These are phyloP conservation scores for Xylaria flabelliformis DNA, from an alignment of 495 filamentous ascomycete genomes.

Conservation along the genomic window DNA sequence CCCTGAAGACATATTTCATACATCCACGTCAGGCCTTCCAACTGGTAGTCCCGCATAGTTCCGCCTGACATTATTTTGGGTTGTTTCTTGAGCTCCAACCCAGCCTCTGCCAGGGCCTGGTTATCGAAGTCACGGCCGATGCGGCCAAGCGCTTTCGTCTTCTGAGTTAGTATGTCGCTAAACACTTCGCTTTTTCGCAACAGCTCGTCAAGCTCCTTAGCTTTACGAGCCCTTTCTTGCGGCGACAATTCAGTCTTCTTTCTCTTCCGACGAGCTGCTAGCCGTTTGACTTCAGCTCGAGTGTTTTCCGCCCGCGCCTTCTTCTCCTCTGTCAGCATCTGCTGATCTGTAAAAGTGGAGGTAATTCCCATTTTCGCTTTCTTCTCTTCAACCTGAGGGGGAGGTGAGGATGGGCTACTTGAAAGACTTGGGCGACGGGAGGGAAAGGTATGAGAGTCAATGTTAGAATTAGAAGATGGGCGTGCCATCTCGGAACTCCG, in stretches of 20 bases:
- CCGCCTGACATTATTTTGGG: conserved; percentile 85
- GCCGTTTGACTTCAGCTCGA: conserved; percentile 54
- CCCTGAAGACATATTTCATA: conserved; percentile 83
- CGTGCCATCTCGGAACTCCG: conserved; percentile 31
- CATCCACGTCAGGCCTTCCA: conserved; percentile 95
- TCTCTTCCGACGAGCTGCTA: conserved; percentile 50
- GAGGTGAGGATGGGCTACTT: conserved; percentile 53
- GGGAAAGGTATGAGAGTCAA: conserved; percentile 39
- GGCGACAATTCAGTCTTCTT: conserved; percentile 57
- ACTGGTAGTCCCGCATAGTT: conserved; percentile 90
- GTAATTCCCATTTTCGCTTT: conserved; percentile 43
- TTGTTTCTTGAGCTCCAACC: conserved; percentile 80
- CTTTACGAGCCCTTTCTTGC: conserved; percentile 58
- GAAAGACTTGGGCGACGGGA: conserved; percentile 40
- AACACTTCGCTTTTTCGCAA: conserved; percentile 56
- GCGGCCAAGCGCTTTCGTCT: conserved; percentile 60
- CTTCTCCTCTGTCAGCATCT: conserved; percentile 48
- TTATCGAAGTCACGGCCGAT: conserved; percentile 60
- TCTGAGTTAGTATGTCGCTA: conserved; percentile 60
- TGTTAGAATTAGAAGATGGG: conserved; percentile 44
- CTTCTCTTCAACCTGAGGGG: conserved; percentile 37
- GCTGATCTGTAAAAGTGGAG: conserved; percentile 37
- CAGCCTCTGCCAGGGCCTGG: conserved; percentile 72
- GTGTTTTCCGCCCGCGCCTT: conserved; percentile 58
- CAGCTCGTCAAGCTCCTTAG: conserved; percentile 57